phyloP scores from a whole-genome alignment of 163 green algal genomes.

The Volvox carteri region DNA sequence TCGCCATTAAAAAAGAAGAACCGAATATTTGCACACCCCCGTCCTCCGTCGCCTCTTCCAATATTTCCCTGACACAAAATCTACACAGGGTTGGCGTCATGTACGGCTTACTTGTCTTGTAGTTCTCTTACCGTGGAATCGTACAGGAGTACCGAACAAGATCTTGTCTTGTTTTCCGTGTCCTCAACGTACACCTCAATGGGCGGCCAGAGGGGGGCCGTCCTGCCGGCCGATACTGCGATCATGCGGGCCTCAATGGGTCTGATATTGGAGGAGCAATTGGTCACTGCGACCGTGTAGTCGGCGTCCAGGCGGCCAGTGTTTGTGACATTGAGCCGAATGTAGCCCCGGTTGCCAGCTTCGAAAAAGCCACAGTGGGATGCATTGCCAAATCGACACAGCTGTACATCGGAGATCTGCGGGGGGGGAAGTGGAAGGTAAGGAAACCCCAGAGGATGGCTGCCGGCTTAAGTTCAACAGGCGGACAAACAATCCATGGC shows the following conservation, averaged over 20 bases:
- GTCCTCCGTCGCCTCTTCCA: too few species aligned
- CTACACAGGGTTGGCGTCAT: too few species aligned
- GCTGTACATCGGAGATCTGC: background rate
- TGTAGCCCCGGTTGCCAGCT: conserved; percentile 79
- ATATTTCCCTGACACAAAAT: too few species aligned
- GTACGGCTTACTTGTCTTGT: too few species aligned
- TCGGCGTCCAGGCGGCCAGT: conserved; percentile 73
- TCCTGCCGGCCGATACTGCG: conserved; percentile 42
- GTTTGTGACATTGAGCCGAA: conserved; percentile 80
- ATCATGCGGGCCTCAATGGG: conserved; percentile 61
- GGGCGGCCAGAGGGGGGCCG: conserved; percentile 48
- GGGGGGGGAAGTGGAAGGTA: background rate
- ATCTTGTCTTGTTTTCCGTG: conserved; percentile 24
- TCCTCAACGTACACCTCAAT: conserved; percentile 71
- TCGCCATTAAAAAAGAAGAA: too few species aligned
- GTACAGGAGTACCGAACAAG: conserved; percentile 74
- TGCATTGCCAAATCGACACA: conserved; percentile 24
- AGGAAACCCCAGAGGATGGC: background rate
- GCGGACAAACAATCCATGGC: background rate
- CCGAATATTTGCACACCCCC: too few species aligned
- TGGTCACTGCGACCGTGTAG: conserved; percentile 74
- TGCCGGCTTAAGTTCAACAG: background rate
- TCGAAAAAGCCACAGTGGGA: conserved; percentile 83
- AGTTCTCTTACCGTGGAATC: conserved; percentile 67
- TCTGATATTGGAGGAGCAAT: conserved; percentile 68